Conservation (phyloP, 2,329 filamentous ascomycete species). For the Tolypocladium nubicola region DNA sequence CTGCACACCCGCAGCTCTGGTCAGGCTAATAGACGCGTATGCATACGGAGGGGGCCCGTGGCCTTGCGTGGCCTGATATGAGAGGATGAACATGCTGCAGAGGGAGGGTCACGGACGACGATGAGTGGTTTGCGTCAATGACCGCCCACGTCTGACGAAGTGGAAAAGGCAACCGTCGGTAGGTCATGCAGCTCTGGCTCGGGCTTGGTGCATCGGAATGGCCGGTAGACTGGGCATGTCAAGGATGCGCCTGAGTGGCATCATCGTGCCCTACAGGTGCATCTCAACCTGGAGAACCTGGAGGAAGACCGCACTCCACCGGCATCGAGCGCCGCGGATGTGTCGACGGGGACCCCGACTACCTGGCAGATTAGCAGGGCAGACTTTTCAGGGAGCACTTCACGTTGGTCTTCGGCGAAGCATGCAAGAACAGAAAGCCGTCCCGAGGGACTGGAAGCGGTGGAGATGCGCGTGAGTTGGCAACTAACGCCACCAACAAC, state of each 20-base stretch:
- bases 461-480: neutral
- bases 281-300: neutral
- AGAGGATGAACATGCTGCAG: neutral
- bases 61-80: neutral
- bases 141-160: neutral
- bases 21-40: neutral
- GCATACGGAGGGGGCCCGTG: neutral
- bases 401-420: neutral
- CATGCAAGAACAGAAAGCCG: neutral
- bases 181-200: neutral
- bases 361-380: neutral
- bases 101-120: neutral
- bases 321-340: neutral
- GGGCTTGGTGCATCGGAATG: neutral
- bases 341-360: neutral
- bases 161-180: neutral
- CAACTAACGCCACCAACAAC: neutral
- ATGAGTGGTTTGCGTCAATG: neutral
- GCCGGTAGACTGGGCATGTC: neutral
- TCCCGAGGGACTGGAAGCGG: neutral
- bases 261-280: neutral
- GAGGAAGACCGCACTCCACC: neutral
- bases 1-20: neutral
- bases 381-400: neutral
- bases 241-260: neutral